phyloP scores from a whole-genome alignment of 257 asterid species.

The Przewalskia tangutica region DNA sequence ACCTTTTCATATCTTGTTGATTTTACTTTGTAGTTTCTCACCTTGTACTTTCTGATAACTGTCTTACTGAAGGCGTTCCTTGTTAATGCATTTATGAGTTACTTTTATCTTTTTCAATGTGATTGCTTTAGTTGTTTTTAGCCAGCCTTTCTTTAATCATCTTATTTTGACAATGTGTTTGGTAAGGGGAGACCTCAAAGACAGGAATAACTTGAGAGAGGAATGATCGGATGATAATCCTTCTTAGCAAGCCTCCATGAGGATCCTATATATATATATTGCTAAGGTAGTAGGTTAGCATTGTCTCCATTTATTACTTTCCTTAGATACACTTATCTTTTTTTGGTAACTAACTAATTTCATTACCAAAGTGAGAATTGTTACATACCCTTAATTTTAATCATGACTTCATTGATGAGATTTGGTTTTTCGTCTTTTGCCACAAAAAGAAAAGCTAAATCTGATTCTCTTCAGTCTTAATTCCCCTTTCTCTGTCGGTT shows the following conservation, averaged over 20 bases:
- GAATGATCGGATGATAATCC: background rate
- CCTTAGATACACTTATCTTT: too few species aligned
- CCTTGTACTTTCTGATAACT: background rate
- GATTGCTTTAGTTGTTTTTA: background rate
- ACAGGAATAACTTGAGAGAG: background rate
- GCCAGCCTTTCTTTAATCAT: background rate
- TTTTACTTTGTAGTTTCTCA: background rate
- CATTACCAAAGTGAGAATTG: too few species aligned
- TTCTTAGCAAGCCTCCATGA: background rate
- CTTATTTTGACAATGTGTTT: background rate
- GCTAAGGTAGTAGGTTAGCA: too few species aligned
- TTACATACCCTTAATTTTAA: too few species aligned
- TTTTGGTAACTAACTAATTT: too few species aligned
- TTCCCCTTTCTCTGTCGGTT: too few species aligned
- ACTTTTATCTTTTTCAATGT: background rate
- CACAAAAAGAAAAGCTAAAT: too few species aligned
- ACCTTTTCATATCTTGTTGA: background rate
- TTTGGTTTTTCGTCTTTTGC: too few species aligned
- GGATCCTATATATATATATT: background rate
- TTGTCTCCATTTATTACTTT: too few species aligned
- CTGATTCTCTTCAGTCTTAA: too few species aligned
- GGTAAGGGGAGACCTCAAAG: background rate
- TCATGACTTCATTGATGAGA: too few species aligned
- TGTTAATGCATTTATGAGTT: conserved; percentile 2
- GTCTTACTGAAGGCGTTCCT: background rate